phyloP scores from a whole-genome alignment of 164 flowering plant species.

The Tetrastigma voinierianum region DNA sequence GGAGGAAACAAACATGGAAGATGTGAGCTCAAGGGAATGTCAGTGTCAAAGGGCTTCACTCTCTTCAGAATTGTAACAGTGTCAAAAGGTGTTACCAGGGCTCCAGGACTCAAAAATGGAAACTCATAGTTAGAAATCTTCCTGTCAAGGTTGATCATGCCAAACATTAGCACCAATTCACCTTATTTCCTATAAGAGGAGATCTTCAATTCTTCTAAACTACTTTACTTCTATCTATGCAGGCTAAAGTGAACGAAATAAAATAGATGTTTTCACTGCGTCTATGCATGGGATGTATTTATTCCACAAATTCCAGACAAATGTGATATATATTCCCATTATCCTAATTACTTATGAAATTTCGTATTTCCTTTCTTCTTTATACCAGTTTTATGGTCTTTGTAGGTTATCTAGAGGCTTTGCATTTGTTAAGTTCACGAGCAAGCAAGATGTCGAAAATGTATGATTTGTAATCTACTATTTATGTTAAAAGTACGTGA shows the following conservation, averaged over 20 bases:
- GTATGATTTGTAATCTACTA: conserved; percentile 33
- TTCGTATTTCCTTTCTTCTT: not conserved
- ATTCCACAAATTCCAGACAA: conserved; percentile 71
- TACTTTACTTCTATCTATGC: conserved; percentile 21
- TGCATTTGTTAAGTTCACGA: conserved; percentile 89
- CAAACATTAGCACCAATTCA: conserved; percentile 1
- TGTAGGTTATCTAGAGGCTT: conserved; percentile 82
- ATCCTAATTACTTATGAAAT: not conserved
- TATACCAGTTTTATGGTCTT: not conserved
- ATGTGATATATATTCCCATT: conserved; percentile 59
- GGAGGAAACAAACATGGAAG: no score
- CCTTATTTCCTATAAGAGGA: not conserved
- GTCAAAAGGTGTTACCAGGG: no score
- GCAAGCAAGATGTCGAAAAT: conserved; percentile 89
- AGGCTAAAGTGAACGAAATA: conserved; percentile 74
- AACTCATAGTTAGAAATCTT: conserved; percentile 85
- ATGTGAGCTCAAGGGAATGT: no score
- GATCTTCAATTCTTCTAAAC: conserved; percentile 8
- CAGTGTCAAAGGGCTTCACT: no score
- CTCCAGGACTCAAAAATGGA: conserved; percentile 90
- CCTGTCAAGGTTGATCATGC: conserved; percentile 70
- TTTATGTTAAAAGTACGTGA: not conserved
- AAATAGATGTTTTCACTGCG: conserved; percentile 72
- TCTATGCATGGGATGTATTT: conserved; percentile 89
- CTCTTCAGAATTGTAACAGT: no score